Percentiles rank a stretch among this genome's conserved stretches.
These are phyloP conservation scores for Apiotrichum laibachii DNA, from an alignment of 1,284 basidiomycete genomes.

Conservation along the genomic window DNA sequence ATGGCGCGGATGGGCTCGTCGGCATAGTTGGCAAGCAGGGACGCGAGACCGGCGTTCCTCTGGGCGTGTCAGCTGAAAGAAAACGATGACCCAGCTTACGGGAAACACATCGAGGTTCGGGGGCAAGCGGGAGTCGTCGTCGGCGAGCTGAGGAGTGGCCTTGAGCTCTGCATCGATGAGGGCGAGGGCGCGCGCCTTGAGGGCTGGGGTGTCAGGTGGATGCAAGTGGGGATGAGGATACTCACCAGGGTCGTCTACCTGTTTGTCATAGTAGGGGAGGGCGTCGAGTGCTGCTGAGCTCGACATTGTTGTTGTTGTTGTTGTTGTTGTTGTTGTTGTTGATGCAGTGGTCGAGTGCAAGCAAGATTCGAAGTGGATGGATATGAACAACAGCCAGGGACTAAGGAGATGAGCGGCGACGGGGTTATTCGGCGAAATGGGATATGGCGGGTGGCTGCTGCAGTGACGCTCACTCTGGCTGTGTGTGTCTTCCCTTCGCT, in stretches of 20 bases:
- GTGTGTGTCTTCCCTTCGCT: too few species aligned
- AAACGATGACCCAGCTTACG: slow-evolving; percentile 26
- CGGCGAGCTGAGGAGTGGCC: slow-evolving; percentile 31
- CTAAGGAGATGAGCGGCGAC: neutral
- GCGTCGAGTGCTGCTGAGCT: slow-evolving; percentile 64
- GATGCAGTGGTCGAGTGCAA: neutral
- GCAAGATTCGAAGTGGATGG: neutral
- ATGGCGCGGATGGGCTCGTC: slow-evolving; percentile 60
- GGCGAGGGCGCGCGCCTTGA: slow-evolving; percentile 41
- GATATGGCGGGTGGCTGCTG: neutral
- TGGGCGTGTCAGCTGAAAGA: slow-evolving; percentile 16
- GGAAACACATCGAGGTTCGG: slow-evolving; percentile 57
- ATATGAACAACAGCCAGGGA: neutral
- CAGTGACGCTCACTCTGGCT: too few species aligned
- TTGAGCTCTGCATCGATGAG: slow-evolving; percentile 49
- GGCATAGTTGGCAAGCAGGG: slow-evolving; percentile 67
- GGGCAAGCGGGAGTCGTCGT: slow-evolving; percentile 68
- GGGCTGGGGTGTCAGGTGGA: slow-evolving; percentile 17
- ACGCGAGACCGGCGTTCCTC: slow-evolving; percentile 56
- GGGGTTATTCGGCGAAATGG: slow-evolving; percentile 14
- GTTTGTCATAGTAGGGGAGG: slow-evolving; percentile 91
- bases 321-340: slow-evolving; percentile 6
- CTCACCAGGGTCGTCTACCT: slow-evolving; percentile 73
- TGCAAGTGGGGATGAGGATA: slow-evolving; percentile 25
- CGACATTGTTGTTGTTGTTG: slow-evolving; percentile 26